These are phyloP conservation scores for Toxoplasma gondii DNA, from an alignment of 169 alveolate species.

Conservation along the genomic window DNA sequence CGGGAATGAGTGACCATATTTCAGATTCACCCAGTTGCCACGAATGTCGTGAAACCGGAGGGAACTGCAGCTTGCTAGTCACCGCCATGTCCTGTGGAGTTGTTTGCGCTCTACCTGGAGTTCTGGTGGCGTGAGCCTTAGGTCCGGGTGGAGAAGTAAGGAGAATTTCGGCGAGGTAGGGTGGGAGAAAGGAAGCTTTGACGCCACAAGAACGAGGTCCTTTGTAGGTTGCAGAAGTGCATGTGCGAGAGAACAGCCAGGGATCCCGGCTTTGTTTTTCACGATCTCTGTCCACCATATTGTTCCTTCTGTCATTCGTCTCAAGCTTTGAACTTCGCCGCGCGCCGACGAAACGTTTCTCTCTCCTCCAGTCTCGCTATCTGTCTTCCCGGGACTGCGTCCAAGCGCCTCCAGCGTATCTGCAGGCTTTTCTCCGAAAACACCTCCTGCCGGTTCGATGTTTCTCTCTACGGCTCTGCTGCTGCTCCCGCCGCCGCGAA, in stretches of 20 bases:
- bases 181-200: neutral
- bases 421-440: too few relatives aligned
- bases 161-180: constrained; percentile 1
- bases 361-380: too few relatives aligned
- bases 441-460: too few relatives aligned
- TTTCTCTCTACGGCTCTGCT: too few relatives aligned
- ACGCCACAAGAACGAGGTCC: constrained; percentile 1
- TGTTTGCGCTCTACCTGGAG: constrained; percentile 18
- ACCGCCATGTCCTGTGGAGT: too few relatives aligned
- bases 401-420: too few relatives aligned
- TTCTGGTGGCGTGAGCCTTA: neutral
- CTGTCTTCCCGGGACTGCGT: too few relatives aligned
- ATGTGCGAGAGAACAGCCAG: neutral
- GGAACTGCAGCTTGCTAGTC: too few relatives aligned
- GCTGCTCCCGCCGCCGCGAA: too few relatives aligned
- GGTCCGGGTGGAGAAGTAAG: constrained; percentile 24
- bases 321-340: neutral
- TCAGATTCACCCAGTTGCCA: too few relatives aligned
- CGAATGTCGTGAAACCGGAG: too few relatives aligned
- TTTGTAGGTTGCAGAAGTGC: neutral
- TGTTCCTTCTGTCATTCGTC: neutral
- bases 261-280: neutral
- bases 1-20: too few relatives aligned
- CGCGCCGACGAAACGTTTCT: neutral
- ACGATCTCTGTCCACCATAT: neutral